Evolutionary conservation across 2,329 filamentous ascomycete genomes (phyloP).

Genomic region (Fusarium continuum): DNA sequence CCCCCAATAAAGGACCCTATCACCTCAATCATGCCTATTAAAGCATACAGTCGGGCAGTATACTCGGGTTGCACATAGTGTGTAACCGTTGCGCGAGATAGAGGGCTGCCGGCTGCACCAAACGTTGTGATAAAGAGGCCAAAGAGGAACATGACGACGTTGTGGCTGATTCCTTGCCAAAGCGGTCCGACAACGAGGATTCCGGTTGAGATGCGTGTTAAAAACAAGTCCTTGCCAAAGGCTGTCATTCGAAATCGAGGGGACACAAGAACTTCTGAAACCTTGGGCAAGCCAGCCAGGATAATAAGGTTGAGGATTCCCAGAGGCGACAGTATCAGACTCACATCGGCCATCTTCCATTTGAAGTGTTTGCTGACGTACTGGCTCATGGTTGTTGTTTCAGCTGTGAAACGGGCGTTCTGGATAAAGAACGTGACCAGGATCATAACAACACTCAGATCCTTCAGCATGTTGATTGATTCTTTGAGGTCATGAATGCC

Average conservation of each 20-base stretch:
- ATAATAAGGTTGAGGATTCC: conserved; percentile 52
- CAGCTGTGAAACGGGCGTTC: conserved; percentile 49
- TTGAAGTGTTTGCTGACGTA: conserved; percentile 56
- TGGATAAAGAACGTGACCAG: conserved; percentile 52
- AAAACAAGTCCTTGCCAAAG: conserved; percentile 51
- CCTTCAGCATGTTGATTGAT: conserved; percentile 49
- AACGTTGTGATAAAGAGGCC: conserved; percentile 51
- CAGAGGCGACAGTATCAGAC: conserved; percentile 53
- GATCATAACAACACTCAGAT: conserved; percentile 50
- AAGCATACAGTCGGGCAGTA: conserved; percentile 54
- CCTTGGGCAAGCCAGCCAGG: conserved; percentile 49
- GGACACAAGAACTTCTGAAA: conserved; percentile 47
- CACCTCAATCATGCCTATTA: conserved; percentile 53
- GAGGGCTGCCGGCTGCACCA: conserved; percentile 51
- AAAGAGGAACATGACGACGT: conserved; percentile 48
- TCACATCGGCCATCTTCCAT: conserved; percentile 55
- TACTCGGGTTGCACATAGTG: conserved; percentile 51
- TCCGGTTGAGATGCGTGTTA: conserved; percentile 48
- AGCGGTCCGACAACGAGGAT: conserved; percentile 47
- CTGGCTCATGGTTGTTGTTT: conserved; percentile 51
- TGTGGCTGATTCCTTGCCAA: conserved; percentile 48
- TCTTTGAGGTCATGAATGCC: conserved; percentile 46
- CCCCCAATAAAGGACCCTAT: conserved; percentile 53
- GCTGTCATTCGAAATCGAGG: conserved; percentile 47
- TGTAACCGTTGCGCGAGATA: conserved; percentile 53